Percentiles rank a stretch among this genome's conserved stretches.
Evolutionary conservation across 1,284 basidiomycete species (phyloP).

Genomic region (Heliocybe sulcata): DNA sequence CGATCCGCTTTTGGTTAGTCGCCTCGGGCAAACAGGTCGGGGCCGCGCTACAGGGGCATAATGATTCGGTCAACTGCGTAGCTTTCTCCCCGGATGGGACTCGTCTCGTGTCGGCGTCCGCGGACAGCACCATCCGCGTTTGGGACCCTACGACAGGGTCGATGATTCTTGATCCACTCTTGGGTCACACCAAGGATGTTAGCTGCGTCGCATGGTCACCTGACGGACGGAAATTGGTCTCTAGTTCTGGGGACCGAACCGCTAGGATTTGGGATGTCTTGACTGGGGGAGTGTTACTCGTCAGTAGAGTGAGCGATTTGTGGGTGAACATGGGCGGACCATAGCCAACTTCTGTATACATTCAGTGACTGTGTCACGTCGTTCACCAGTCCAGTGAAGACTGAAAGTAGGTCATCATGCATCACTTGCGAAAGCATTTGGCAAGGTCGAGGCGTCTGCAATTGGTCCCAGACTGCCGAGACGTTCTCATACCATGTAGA

Average conservation of each 20-base stretch:
- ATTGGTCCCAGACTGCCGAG: too few species aligned
- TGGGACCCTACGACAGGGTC: conserved; percentile 4
- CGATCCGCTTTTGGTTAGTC: not conserved
- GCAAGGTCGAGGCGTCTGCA: too few species aligned
- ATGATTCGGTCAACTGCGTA: conserved; percentile 3
- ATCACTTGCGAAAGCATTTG: too few species aligned
- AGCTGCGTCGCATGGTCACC: conserved; percentile 5
- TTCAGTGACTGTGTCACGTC: too few species aligned
- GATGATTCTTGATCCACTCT: not conserved
- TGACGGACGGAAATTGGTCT: conserved; percentile 1
- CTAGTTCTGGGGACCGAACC: conserved; percentile 5
- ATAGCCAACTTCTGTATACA: too few species aligned
- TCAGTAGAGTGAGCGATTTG: too few species aligned
- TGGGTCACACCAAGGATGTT: conserved; percentile 1
- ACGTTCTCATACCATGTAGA: too few species aligned
- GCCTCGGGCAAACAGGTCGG: not conserved
- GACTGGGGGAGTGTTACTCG: not conserved
- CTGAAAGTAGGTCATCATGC: too few species aligned
- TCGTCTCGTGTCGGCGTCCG: conserved; percentile 5
- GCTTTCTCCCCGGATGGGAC: conserved; percentile 7
- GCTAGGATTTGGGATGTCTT: conserved; percentile 4
- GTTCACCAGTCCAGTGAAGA: too few species aligned
- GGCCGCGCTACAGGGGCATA: not conserved
- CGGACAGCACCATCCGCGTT: conserved; percentile 3
- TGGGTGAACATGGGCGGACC: too few species aligned